Conservation (phyloP, 495 filamentous ascomycete genomes). For the Lophiostoma macrostomum region DNA sequence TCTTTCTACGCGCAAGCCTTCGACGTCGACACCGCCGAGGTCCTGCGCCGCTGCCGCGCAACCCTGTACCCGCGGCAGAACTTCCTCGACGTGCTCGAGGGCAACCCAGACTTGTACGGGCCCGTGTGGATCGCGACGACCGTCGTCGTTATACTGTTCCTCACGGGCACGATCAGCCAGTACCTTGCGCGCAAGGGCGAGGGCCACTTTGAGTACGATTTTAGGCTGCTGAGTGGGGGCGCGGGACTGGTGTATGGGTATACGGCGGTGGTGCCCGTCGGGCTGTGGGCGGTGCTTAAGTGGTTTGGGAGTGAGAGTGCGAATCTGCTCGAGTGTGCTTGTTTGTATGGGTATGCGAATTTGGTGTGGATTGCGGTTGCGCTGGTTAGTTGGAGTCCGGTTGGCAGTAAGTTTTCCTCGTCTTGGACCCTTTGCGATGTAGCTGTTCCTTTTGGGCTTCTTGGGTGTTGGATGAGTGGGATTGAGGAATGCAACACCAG, state of each 20-base stretch:
- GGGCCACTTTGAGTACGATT: slow-evolving; percentile 78
- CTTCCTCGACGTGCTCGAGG: slow-evolving; percentile 94
- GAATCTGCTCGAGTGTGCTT: slow-evolving; percentile 88
- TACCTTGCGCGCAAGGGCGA: slow-evolving; percentile 66
- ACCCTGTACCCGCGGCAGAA: slow-evolving; percentile 84
- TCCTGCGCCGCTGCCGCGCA: slow-evolving; percentile 76
- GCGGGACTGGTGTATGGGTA: slow-evolving; percentile 93
- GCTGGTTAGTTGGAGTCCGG: slow-evolving; percentile 80
- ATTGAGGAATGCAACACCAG: no score
- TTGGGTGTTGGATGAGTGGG: no score
- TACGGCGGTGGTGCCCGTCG: slow-evolving; percentile 76
- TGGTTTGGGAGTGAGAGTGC: slow-evolving; percentile 91
- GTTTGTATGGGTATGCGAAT: slow-evolving; percentile 92
- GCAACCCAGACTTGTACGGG: slow-evolving; percentile 94
- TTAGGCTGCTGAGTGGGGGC: slow-evolving; percentile 70
- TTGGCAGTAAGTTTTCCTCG: slow-evolving; percentile 49
- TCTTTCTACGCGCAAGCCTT: slow-evolving; percentile 97
- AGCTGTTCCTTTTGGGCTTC: neutral
- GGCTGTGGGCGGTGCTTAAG: slow-evolving; percentile 80
- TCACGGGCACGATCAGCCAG: slow-evolving; percentile 90
- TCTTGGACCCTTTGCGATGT: neutral
- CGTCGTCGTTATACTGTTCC: slow-evolving; percentile 89
- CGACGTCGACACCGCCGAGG: slow-evolving; percentile 89
- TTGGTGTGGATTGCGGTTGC: slow-evolving; percentile 96
- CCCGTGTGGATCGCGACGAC: slow-evolving; percentile 99